A percentile compares a stretch with the other conserved stretches of the same genome.
Conservation (phyloP, 345 rosid species). For the Brassica carinata region DNA sequence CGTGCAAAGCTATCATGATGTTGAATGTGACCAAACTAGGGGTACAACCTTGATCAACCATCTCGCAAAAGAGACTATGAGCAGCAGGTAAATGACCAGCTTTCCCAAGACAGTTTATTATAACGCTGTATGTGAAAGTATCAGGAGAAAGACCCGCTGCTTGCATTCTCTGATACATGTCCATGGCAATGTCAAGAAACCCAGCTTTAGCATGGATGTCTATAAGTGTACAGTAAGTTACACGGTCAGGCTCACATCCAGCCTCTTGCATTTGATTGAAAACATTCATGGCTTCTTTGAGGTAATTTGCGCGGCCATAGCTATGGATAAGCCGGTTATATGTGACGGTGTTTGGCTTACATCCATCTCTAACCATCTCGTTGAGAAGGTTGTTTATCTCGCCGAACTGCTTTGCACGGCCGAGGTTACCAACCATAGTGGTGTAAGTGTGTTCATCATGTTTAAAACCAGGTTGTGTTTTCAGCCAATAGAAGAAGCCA, state of each 20-base stretch:
- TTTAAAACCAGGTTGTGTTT: slow-evolving; percentile 67
- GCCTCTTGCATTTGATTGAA: slow-evolving; percentile 76
- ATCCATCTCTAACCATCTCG: slow-evolving; percentile 86
- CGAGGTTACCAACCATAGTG: slow-evolving; percentile 97
- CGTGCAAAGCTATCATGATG: slow-evolving; percentile 92
- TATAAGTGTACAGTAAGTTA: slow-evolving; percentile 93
- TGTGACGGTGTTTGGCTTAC: slow-evolving; percentile 91
- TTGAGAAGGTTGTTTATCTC: slow-evolving; percentile 70
- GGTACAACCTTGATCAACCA: slow-evolving; percentile 89
- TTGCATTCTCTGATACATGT: slow-evolving; percentile 87
- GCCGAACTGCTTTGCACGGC: slow-evolving; percentile 81
- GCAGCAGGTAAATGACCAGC: slow-evolving; percentile 89
- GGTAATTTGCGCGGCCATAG: slow-evolving; percentile 96
- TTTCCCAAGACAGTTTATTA: slow-evolving; percentile 96
- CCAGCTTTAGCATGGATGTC: slow-evolving; percentile 99
- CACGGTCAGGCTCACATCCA: slow-evolving; percentile 92
- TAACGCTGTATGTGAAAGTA: slow-evolving; percentile 93
- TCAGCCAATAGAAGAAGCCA: slow-evolving; percentile 88
- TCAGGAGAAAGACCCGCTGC: slow-evolving; percentile 91
- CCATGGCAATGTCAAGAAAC: slow-evolving; percentile 87
- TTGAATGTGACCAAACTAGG: slow-evolving; percentile 91
- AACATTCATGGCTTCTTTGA: slow-evolving; percentile 71
- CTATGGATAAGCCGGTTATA: slow-evolving; percentile 90
- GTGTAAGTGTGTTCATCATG: slow-evolving; percentile 97
- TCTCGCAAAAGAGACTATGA: slow-evolving; percentile 73